Evolutionary conservation across 306 rosid species (phyloP), one percentile per base, ranked within the genome.

Genomic region (Prosopis cineraria): DNA sequence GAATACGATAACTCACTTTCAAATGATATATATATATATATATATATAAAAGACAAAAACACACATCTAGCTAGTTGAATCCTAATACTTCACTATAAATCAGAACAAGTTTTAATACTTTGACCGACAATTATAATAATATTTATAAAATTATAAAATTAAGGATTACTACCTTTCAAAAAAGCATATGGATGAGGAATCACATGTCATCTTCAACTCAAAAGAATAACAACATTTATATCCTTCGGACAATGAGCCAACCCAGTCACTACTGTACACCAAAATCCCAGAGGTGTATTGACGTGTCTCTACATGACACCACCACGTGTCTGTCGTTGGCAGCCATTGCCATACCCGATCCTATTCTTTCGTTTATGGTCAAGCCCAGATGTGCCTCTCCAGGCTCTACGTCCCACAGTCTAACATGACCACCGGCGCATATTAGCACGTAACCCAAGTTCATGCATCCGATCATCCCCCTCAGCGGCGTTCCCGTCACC

Each of bases 201-300:
- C 63, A 56, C 33, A 25, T 56, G 17, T 3, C 63, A 55, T 24
- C 63, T 24, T 10, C 63, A 24, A 56, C 25, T 24, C 3, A 25
- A 24, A 56, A 25, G 24, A 11, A 11, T 2, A 1, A 22, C 2
- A 56, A 17, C 33, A 3, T 56, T 56, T 25, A 1, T 24, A 3
- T 12, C 1, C 31, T 24, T 25, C 7, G 16, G 4, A 12, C 14
- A 6, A 4, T 29, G 37, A 27, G 9, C 66, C 66, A 3, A 3
- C 53, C 20, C 20, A 2, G 12, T 29, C 39, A 1, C 53, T 37
- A 67, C 48, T 75, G 79, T 76, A 83, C 88, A 71, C 98, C 90
- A 78, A 95, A 95, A 83, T 95, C 96, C 91, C 95, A 82, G 2
- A 92, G 60, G 73, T 87, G 91, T 76, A 92, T 68, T 0, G 44